These are phyloP conservation scores for Marasmius tenuissimus DNA, from an alignment of 1,284 basidiomycete species.

Conservation along the genomic window DNA sequence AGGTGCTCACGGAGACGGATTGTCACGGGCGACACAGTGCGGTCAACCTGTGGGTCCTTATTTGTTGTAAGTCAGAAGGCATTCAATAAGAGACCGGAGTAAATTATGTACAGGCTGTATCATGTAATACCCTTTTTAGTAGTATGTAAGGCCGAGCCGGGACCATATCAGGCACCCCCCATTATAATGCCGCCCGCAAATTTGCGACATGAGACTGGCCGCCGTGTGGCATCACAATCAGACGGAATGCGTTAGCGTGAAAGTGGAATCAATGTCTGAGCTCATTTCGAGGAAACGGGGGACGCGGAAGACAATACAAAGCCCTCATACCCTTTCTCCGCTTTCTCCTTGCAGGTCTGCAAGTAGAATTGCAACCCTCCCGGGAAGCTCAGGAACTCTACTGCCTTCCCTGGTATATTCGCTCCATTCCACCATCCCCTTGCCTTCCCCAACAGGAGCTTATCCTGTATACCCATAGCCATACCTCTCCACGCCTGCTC, in stretches of 20 bases:
- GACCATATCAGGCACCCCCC: no score
- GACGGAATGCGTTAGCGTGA: background rate
- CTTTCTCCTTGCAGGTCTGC: background rate
- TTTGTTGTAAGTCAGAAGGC: no score
- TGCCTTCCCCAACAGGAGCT: background rate
- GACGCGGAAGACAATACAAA: background rate
- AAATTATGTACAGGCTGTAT: no score
- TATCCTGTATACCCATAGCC: background rate
- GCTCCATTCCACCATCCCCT: constrained; percentile 5
- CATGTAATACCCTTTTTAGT: no score
- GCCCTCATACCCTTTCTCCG: constrained; percentile 1
- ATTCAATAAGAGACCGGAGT: no score
- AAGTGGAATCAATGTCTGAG: background rate
- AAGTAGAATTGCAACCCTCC: background rate
- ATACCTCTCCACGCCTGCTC: background rate
- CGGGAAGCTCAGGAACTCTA: background rate
- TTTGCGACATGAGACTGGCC: no score
- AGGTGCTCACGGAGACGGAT: no score
- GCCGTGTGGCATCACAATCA: background rate
- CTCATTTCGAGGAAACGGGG: background rate
- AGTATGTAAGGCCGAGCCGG: no score
- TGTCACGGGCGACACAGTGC: no score
- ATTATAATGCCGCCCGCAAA: no score
- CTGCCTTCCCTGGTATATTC: constrained; percentile 4
- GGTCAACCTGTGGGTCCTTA: no score